Evolutionary conservation across 2,329 filamentous ascomycete genomes (phyloP).

Genomic region (Trichoderma afroharzianum): DNA sequence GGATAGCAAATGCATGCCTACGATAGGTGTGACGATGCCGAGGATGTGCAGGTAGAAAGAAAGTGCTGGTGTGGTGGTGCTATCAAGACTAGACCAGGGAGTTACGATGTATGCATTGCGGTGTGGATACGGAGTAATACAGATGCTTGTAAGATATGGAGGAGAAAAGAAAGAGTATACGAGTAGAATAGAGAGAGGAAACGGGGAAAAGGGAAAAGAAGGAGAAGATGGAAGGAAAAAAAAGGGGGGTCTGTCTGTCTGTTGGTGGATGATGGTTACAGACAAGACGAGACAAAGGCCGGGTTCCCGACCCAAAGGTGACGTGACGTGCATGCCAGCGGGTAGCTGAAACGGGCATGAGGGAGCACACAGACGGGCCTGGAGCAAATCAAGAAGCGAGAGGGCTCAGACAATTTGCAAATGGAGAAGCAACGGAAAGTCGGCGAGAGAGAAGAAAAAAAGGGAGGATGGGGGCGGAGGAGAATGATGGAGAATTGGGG

Average conservation of each 20-base stretch:
- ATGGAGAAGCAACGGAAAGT: background rate
- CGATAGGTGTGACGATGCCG: background rate
- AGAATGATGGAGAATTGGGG: background rate
- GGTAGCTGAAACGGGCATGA: conserved; percentile 10
- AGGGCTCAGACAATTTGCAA: background rate
- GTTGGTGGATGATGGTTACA: background rate
- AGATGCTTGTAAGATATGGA: background rate
- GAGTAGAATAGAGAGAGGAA: background rate
- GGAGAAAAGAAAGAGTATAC: background rate
- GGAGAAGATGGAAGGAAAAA: background rate
- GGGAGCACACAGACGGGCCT: background rate
- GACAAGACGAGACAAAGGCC: background rate
- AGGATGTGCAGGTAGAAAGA: background rate
- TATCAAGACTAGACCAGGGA: background rate
- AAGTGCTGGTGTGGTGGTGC: background rate
- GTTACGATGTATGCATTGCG: background rate
- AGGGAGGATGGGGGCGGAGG: background rate
- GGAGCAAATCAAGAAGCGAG: background rate
- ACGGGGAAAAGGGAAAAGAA: background rate
- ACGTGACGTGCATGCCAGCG: conserved; percentile 16
- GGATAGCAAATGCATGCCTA: background rate
- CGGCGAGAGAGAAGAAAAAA: background rate
- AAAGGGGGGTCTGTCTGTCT: background rate
- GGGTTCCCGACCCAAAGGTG: conserved; percentile 1
- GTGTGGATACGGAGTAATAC: background rate